These are phyloP conservation scores for Suaeda aralocaspica DNA, from an alignment of 148 eudicot genomes.

Conservation along the genomic window DNA sequence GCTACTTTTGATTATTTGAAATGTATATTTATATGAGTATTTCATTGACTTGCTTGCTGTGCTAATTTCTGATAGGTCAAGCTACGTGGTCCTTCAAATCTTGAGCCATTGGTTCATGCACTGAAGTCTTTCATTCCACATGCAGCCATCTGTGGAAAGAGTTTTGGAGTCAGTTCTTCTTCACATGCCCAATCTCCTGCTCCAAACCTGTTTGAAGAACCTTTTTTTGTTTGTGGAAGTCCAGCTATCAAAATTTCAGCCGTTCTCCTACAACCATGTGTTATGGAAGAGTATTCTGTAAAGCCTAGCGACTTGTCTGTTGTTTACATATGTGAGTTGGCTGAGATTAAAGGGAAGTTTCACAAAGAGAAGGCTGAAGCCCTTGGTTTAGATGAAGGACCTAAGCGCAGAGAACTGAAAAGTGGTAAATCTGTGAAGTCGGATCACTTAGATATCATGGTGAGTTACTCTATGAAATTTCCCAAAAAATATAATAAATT, in stretches of 20 bases:
- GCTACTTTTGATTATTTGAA: background rate
- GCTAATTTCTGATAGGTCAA: constrained; percentile 46
- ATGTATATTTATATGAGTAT: background rate
- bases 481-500: background rate
- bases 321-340: constrained; percentile 74
- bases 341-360: constrained; percentile 85
- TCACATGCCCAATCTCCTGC: constrained; percentile 34
- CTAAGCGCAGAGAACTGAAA: constrained; percentile 72
- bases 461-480: constrained; percentile 57
- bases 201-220: constrained; percentile 47
- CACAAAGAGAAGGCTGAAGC: constrained; percentile 76
- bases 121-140: constrained; percentile 83
- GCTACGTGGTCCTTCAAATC: constrained; percentile 82
- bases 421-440: constrained; percentile 62
- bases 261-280: constrained; percentile 54
- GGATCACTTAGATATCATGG: constrained; percentile 64
- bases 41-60: background rate
- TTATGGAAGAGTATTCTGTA: constrained; percentile 26
- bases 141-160: constrained; percentile 66
- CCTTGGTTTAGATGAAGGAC: constrained; percentile 73
- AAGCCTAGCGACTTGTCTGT: constrained; percentile 84
- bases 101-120: constrained; percentile 63
- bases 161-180: constrained; percentile 44
- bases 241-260: constrained; percentile 84
- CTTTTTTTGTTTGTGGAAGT: constrained; percentile 40